Evolutionary conservation across 441 rosid species (phyloP).

Genomic region (Hypseocharis bilobata): DNA sequence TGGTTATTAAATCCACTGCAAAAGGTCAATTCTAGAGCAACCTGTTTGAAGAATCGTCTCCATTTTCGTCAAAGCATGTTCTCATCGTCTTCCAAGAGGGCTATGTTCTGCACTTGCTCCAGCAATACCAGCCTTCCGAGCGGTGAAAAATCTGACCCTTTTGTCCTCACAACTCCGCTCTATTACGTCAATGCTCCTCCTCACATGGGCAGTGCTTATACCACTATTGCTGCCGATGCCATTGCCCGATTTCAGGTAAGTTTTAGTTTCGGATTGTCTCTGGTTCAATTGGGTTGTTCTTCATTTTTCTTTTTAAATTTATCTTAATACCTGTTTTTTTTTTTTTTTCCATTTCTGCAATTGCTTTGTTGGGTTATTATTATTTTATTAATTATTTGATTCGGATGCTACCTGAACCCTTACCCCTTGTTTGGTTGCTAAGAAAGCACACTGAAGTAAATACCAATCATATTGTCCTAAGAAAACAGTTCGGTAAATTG

Average conservation of each 20-base stretch:
- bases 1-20: slow-evolving; percentile 42
- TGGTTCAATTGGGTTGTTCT: not conserved
- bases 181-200: slow-evolving; percentile 99
- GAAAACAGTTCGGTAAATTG: too few species aligned
- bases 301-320: too few species aligned
- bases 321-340: not conserved
- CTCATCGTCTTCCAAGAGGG: slow-evolving; percentile 33
- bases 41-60: slow-evolving; percentile 36
- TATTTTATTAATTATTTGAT: not conserved
- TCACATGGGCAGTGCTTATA: slow-evolving; percentile 96
- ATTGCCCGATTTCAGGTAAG: slow-evolving; percentile 85
- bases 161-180: slow-evolving; percentile 86
- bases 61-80: slow-evolving; percentile 30
- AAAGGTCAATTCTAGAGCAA: slow-evolving; percentile 26
- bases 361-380: too few species aligned
- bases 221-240: slow-evolving; percentile 90
- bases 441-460: not conserved
- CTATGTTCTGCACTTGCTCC: slow-evolving; percentile 42
- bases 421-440: not conserved
- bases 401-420: not conserved
- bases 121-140: slow-evolving; percentile 16
- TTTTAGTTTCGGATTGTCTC: not conserved
- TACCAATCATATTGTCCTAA: too few species aligned
- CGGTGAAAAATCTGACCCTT: slow-evolving; percentile 34
- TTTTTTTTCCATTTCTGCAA: too few species aligned